Percentiles rank a stretch among this genome's conserved stretches.
Evolutionary conservation across 495 filamentous ascomycete species (phyloP).

Genomic region (Podospora comata): DNA sequence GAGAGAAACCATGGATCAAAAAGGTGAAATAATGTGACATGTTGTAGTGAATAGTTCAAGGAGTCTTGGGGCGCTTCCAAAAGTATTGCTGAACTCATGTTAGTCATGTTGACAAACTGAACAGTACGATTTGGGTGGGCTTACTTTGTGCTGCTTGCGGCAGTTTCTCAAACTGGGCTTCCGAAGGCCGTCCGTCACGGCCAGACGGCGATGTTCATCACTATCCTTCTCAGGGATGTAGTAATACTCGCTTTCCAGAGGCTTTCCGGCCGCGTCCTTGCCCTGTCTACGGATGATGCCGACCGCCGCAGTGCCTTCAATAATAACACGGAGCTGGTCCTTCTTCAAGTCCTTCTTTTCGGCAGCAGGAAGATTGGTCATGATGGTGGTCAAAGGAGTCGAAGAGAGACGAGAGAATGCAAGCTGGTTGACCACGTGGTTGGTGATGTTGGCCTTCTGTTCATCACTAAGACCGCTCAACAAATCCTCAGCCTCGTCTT

Average conservation of each 20-base stretch:
- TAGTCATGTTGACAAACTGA: constrained; percentile 18
- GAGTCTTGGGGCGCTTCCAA: constrained; percentile 73
- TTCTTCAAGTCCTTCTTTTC: constrained; percentile 54
- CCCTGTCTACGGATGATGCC: constrained; percentile 86
- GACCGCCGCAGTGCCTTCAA: constrained; percentile 70
- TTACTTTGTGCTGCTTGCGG: constrained; percentile 94
- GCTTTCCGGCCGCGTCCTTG: constrained; percentile 94
- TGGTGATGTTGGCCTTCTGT: constrained; percentile 47
- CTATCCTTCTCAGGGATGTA: constrained; percentile 90
- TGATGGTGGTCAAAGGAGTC: constrained; percentile 81
- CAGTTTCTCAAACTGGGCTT: constrained; percentile 86
- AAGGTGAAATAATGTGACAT: background rate
- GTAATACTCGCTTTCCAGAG: constrained; percentile 93
- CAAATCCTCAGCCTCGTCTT: constrained; percentile 10
- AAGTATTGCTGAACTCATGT: constrained; percentile 73
- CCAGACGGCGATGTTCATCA: constrained; percentile 71
- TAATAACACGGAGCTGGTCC: constrained; percentile 62
- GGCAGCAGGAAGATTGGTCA: constrained; percentile 75
- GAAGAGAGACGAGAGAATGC: constrained; percentile 96
- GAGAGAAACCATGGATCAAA: constrained; percentile 4
- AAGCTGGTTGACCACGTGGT: constrained; percentile 90
- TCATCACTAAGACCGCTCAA: constrained; percentile 29
- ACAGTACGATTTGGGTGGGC: constrained; percentile 10
- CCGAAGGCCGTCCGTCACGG: constrained; percentile 80
- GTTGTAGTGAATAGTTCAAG: constrained; percentile 31